phyloP scores from a whole-genome alignment of 805 yeast genomes.

The Saturnispora dispora region DNA sequence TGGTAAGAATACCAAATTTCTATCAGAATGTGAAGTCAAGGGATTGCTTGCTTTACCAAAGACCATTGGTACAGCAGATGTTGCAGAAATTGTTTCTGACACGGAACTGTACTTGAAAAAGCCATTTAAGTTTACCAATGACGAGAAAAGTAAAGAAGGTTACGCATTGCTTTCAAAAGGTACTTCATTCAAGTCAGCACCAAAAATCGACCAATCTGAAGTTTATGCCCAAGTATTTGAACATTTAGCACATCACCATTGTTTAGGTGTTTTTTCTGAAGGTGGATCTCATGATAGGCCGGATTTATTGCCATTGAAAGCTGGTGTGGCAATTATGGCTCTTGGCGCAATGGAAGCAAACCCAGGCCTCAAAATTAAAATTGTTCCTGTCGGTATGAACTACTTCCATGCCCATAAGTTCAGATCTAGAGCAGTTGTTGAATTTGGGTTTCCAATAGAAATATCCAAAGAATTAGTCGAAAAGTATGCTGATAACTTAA shows the following conservation, averaged over 20 bases:
- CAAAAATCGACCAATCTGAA: constrained; percentile 72
- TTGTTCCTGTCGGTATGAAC: constrained; percentile 96
- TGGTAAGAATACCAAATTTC: constrained; percentile 57
- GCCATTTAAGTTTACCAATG: constrained; percentile 43
- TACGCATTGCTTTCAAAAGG: constrained; percentile 39
- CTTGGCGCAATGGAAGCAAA: constrained; percentile 81
- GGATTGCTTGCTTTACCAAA: constrained; percentile 74
- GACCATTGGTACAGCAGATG: constrained; percentile 66
- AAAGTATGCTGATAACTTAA: constrained; percentile 48
- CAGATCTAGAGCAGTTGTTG: constrained; percentile 90
- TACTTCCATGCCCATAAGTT: constrained; percentile 94
- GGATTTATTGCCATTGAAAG: constrained; percentile 82
- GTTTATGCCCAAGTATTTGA: constrained; percentile 81
- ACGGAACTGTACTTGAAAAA: constrained; percentile 58
- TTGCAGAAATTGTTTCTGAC: constrained; percentile 60
- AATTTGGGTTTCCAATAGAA: constrained; percentile 82
- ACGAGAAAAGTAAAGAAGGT: constrained; percentile 33
- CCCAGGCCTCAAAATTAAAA: constrained; percentile 68
- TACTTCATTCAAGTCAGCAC: constrained; percentile 60
- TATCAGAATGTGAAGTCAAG: constrained; percentile 47
- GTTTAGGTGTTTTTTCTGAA: constrained; percentile 93
- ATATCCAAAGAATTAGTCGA: constrained; percentile 53
- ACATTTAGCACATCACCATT: constrained; percentile 70
- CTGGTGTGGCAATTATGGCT: constrained; percentile 98
- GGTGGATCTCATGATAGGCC: constrained; percentile 98